phyloP scores from a whole-genome alignment of 1,139 yeast species.

The Candida mesenterica region DNA sequence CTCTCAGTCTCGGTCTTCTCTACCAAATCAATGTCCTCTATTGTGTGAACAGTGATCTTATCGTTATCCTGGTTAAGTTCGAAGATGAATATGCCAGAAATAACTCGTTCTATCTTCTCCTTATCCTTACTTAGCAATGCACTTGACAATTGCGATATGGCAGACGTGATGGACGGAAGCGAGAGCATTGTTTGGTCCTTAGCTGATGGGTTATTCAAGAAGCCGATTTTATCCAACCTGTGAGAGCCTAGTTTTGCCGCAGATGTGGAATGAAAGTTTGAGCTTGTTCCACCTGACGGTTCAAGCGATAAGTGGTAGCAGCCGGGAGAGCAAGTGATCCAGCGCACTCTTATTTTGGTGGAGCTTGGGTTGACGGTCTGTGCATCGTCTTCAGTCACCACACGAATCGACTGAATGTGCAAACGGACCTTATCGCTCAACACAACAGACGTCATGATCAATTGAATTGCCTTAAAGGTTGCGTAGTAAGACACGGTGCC shows the following conservation, averaged over 20 bases:
- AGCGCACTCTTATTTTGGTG: constrained; percentile 56
- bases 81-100: constrained; percentile 74
- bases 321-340: constrained; percentile 60
- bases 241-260: constrained; percentile 40
- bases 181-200: constrained; percentile 13
- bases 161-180: constrained; percentile 23
- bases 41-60: constrained; percentile 64
- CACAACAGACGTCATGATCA: constrained; percentile 53
- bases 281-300: constrained; percentile 10
- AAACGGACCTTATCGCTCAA: constrained; percentile 48
- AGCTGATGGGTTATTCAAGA: constrained; percentile 13
- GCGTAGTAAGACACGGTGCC: constrained; percentile 62
- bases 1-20: constrained; percentile 40
- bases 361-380: constrained; percentile 40
- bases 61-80: constrained; percentile 63
- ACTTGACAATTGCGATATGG: constrained; percentile 27
- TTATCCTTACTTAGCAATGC: constrained; percentile 23
- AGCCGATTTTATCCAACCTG: constrained; percentile 38
- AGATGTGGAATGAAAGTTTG: constrained; percentile 29
- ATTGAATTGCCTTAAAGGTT: constrained; percentile 51
- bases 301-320: constrained; percentile 40
- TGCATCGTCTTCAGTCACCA: constrained; percentile 18
- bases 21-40: constrained; percentile 71
- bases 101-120: constrained; percentile 45
- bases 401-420: constrained; percentile 48